These are phyloP conservation scores for Saccharum spontaneum DNA, from an alignment of 176 grass and related monocot genomes.

Conservation along the genomic window DNA sequence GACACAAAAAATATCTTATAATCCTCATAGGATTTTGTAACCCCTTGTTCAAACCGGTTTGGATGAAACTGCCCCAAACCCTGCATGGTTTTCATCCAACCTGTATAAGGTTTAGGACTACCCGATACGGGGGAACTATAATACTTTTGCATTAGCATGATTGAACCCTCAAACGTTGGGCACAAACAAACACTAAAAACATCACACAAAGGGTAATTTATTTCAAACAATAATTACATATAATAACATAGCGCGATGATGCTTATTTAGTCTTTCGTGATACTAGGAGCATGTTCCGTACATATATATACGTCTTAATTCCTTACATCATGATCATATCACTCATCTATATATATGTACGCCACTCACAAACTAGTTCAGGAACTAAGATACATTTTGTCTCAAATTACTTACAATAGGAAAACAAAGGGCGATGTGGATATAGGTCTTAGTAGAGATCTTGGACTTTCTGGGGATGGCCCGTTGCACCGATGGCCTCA, in stretches of 20 bases:
- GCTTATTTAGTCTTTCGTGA: slow-evolving; percentile 21
- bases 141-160: neutral
- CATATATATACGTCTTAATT: slow-evolving; percentile 7
- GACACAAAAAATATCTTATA: neutral
- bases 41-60: neutral
- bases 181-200: neutral
- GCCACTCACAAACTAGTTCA: slow-evolving; percentile 28
- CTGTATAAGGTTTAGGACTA: neutral
- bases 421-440: neutral
- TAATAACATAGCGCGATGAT: neutral
- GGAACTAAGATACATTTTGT: slow-evolving; percentile 4
- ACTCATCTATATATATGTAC: slow-evolving; percentile 21
- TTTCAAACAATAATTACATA: slow-evolving; percentile 15
- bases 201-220: neutral
- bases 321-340: slow-evolving; percentile 12
- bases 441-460: slow-evolving; percentile 31
- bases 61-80: too few species aligned
- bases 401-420: slow-evolving; percentile 35
- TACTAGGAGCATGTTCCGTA: slow-evolving; percentile 9
- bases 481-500: slow-evolving; percentile 23
- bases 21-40: neutral
- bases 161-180: neutral
- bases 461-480: slow-evolving; percentile 37
- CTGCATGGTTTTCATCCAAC: too few species aligned
- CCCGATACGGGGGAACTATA: neutral